phyloP scores from a whole-genome alignment of 495 filamentous ascomycete genomes.

The Hypoxylon fuscum region DNA sequence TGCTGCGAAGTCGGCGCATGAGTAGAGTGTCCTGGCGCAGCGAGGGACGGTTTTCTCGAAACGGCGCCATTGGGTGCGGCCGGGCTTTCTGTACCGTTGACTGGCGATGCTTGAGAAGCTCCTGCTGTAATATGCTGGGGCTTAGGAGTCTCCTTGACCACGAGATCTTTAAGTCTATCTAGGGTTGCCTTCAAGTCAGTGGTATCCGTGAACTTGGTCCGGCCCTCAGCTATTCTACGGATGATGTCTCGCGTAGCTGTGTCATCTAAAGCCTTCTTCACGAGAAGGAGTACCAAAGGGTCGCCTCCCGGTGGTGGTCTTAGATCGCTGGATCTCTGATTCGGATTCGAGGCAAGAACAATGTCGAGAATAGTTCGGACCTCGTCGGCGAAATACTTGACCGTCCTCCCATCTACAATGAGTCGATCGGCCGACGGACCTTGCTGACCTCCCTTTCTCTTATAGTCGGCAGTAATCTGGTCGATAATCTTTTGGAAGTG shows the following conservation, averaged over 20 bases:
- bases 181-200: conserved; percentile 54
- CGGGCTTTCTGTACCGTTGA: conserved; percentile 36
- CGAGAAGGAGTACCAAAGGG: conserved; percentile 52
- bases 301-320: conserved; percentile 53
- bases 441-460: conserved; percentile 50
- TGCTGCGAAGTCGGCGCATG: conserved; percentile 48
- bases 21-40: conserved; percentile 39
- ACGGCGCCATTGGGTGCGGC: conserved; percentile 29
- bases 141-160: conserved; percentile 41
- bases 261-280: conserved; percentile 56
- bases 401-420: conserved; percentile 53
- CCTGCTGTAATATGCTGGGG: conserved; percentile 25
- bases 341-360: conserved; percentile 55
- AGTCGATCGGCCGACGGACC: conserved; percentile 56
- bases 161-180: conserved; percentile 45
- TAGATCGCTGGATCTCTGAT: conserved; percentile 52
- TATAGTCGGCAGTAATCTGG: conserved; percentile 73
- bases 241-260: conserved; percentile 48
- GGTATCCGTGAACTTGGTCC: conserved; percentile 53
- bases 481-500: conserved; percentile 94
- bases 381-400: conserved; percentile 60
- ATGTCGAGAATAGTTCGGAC: conserved; percentile 58
- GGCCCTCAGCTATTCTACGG: conserved; percentile 52
- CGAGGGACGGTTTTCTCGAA: conserved; percentile 39
- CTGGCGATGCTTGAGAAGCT: conserved; percentile 30